Percentiles rank a stretch among this genome's conserved stretches.
Evolutionary conservation across 2,329 filamentous ascomycete species (phyloP).

Genomic region (Clonostachys byssicola): DNA sequence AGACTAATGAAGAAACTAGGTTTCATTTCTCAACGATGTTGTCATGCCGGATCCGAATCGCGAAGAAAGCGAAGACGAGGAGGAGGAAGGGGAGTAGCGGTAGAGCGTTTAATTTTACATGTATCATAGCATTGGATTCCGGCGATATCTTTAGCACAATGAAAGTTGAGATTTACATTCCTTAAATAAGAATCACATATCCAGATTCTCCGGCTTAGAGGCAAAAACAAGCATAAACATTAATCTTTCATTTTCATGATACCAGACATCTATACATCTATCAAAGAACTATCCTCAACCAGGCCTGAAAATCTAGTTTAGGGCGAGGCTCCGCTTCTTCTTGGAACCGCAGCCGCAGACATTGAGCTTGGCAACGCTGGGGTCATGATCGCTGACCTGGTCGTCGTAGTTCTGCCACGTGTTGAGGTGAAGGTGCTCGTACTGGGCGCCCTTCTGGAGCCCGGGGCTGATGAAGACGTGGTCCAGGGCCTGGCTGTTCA

Average conservation of each 20-base stretch:
- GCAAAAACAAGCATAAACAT: not conserved
- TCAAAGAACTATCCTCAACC: not conserved
- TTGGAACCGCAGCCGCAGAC: slow-evolving; percentile 38
- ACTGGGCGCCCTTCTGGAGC: slow-evolving; percentile 36
- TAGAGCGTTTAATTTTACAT: too few relatives aligned
- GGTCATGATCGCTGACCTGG: slow-evolving; percentile 65
- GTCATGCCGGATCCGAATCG: slow-evolving; percentile 64
- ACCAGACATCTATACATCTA: not conserved
- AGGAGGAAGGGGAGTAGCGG: slow-evolving; percentile 16
- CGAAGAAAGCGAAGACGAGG: slow-evolving; percentile 35
- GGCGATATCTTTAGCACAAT: too few relatives aligned
- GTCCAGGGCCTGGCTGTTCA: slow-evolving; percentile 66
- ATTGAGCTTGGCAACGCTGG: slow-evolving; percentile 59
- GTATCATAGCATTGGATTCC: too few relatives aligned
- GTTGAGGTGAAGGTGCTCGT: slow-evolving; percentile 69
- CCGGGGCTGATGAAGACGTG: slow-evolving; percentile 63
- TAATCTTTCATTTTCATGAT: not conserved
- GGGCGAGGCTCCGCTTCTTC: not conserved
- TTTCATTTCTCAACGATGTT: slow-evolving; percentile 67
- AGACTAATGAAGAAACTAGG: slow-evolving; percentile 32
- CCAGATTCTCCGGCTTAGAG: not conserved
- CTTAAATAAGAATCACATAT: too few relatives aligned
- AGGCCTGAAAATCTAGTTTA: not conserved
- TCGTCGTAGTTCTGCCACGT: slow-evolving; percentile 57
- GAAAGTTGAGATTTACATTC: too few relatives aligned